phyloP scores from a whole-genome alignment of 1,139 yeast genomes.

The Pichiaceae sp. region DNA sequence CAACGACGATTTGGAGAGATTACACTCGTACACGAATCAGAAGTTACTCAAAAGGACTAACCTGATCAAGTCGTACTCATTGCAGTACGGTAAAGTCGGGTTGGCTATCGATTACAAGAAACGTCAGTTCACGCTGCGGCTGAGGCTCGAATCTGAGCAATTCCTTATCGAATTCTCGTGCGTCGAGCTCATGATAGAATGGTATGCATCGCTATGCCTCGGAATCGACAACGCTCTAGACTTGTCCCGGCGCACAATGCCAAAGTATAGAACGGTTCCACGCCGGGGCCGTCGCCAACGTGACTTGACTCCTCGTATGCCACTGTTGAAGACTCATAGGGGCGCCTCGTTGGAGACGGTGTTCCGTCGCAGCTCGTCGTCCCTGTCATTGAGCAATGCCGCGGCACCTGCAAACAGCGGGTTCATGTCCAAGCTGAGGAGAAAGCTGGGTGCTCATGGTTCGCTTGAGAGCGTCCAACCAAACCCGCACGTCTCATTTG shows the following conservation, averaged over 20 bases:
- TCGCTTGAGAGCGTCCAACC: too few species aligned
- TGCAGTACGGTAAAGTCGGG: conserved; percentile 65
- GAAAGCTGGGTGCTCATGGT: too few species aligned
- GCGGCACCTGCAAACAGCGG: conserved; percentile 7
- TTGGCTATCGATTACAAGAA: conserved; percentile 64
- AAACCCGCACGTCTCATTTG: too few species aligned
- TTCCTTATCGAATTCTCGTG: conserved; percentile 47
- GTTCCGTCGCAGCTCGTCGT: conserved; percentile 5
- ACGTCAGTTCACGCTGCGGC: conserved; percentile 46
- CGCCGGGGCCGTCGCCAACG: conserved; percentile 43
- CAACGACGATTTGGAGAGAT: conserved; percentile 32
- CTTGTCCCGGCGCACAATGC: conserved; percentile 48
- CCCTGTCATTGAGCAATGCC: too few species aligned
- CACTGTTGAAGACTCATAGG: conserved; percentile 5
- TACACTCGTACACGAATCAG: conserved; percentile 25
- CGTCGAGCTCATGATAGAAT: conserved; percentile 51
- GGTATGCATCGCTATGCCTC: conserved; percentile 52
- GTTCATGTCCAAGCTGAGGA: conserved; percentile 11
- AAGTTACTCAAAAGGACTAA: conserved; percentile 25
- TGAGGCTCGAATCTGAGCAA: conserved; percentile 65
- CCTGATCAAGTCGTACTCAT: conserved; percentile 48
- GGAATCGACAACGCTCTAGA: conserved; percentile 65
- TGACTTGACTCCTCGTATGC: conserved; percentile 5
- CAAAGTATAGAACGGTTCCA: conserved; percentile 67
- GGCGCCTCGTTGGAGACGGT: conserved; percentile 12